Evolutionary conservation across 2,329 filamentous ascomycete genomes (phyloP).

Genomic region (Coniochaeta prunicola): DNA sequence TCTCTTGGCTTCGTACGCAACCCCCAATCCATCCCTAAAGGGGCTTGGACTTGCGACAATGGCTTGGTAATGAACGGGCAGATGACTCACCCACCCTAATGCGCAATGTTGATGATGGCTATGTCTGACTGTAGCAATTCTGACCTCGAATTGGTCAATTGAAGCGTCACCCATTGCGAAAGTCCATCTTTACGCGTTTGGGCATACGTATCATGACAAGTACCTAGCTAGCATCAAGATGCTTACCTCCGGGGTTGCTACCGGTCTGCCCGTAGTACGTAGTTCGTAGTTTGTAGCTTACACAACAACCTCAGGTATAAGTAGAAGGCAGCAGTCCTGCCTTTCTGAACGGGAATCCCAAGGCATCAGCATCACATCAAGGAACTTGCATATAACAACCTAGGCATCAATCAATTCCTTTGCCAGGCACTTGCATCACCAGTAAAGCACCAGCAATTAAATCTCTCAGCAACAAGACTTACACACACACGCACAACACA

Average conservation of each 20-base stretch:
- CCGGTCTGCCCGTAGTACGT: not conserved
- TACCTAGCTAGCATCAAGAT: not conserved
- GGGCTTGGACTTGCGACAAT: not conserved
- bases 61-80: not conserved
- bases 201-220: not conserved
- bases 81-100: not conserved
- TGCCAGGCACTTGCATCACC: no score
- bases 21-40: not conserved
- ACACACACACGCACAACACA: not conserved
- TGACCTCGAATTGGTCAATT: not conserved
- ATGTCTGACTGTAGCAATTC: not conserved
- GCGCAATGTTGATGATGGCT: not conserved
- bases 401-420: not conserved
- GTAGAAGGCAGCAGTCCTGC: not conserved
- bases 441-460: not conserved
- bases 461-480: not conserved
- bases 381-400: not conserved
- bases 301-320: not conserved
- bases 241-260: not conserved
- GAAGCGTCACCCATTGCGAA: not conserved
- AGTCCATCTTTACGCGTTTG: not conserved
- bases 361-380: slow-evolving; percentile 2
- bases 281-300: not conserved
- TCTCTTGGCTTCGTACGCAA: not conserved
- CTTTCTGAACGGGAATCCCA: not conserved